Percentiles rank a stretch among this genome's conserved stretches.
Conservation (phyloP, 1,284 basidiomycete genomes). For the Pseudozyma tsukubaensis region DNA sequence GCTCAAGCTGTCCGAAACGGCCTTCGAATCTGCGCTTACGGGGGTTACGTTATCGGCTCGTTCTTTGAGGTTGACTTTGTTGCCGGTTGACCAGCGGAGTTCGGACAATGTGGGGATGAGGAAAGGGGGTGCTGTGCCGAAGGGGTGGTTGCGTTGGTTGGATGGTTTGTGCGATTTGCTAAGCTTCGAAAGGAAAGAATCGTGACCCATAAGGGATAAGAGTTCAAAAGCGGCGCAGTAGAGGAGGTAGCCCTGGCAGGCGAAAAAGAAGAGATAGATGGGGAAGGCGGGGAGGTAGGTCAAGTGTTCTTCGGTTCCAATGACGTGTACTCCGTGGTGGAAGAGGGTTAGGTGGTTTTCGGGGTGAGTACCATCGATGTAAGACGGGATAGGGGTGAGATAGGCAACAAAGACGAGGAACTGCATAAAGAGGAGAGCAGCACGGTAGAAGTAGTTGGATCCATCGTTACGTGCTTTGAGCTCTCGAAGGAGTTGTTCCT, state of each 20-base stretch:
- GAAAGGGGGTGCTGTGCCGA: slow-evolving; percentile 64
- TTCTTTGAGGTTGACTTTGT: slow-evolving; percentile 27
- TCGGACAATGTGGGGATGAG: slow-evolving; percentile 60
- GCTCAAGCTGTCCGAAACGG: slow-evolving; percentile 27
- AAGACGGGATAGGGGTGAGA: slow-evolving; percentile 64
- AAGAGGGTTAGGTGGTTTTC: slow-evolving; percentile 65
- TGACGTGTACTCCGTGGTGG: slow-evolving; percentile 51
- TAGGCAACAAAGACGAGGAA: slow-evolving; percentile 55
- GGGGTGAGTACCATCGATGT: slow-evolving; percentile 62
- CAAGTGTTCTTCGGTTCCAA: slow-evolving; percentile 65
- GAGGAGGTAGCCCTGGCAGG: slow-evolving; percentile 52
- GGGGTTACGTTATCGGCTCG: slow-evolving; percentile 27
- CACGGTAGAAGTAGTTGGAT: slow-evolving; percentile 62
- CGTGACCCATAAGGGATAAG: slow-evolving; percentile 50
- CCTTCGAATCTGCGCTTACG: slow-evolving; percentile 23
- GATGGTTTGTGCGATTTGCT: slow-evolving; percentile 25
- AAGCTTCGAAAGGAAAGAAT: slow-evolving; percentile 12
- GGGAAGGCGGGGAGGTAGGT: slow-evolving; percentile 66
- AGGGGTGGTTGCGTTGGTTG: slow-evolving; percentile 62
- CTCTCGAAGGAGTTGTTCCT: slow-evolving; percentile 56
- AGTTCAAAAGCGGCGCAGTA: slow-evolving; percentile 49
- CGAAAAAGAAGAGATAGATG: slow-evolving; percentile 62
- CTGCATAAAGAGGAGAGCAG: slow-evolving; percentile 51
- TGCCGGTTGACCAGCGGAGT: slow-evolving; percentile 49
- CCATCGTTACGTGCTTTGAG: slow-evolving; percentile 58